Percentiles rank a stretch among this genome's conserved stretches.
Evolutionary conservation across 176 grass and related monocot species (phyloP).

Genomic region (Aegilops tauschii): DNA sequence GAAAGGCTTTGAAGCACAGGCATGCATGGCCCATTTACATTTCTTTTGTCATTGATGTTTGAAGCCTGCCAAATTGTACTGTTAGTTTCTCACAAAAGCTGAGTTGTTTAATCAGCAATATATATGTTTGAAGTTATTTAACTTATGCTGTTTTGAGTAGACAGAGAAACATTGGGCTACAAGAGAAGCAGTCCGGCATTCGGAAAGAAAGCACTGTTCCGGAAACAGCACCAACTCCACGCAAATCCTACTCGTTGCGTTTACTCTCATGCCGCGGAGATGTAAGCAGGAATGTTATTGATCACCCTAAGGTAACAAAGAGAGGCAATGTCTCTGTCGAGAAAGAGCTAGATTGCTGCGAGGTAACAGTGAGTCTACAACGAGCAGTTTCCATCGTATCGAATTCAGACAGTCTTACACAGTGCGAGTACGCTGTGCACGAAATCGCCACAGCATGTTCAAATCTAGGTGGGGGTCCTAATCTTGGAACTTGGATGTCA

Average conservation of each 20-base stretch:
- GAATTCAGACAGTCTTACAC: slow-evolving; percentile 63
- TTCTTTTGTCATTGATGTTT: not conserved
- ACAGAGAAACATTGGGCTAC: slow-evolving; percentile 86
- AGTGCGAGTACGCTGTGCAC: slow-evolving; percentile 68
- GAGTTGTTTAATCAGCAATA: not conserved
- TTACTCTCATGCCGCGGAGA: slow-evolving; percentile 75
- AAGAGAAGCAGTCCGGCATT: slow-evolving; percentile 38
- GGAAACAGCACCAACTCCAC: slow-evolving; percentile 36
- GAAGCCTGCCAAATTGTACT: slow-evolving; percentile 9
- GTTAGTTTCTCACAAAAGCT: not conserved
- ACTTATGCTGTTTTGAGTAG: slow-evolving; percentile 86
- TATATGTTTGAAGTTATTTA: slow-evolving; percentile 30
- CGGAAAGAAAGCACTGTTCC: slow-evolving; percentile 32
- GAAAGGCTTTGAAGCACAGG: not conserved
- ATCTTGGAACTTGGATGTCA: slow-evolving; percentile 51
- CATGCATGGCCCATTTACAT: not conserved
- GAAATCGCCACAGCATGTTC: slow-evolving; percentile 70
- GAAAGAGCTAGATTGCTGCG: slow-evolving; percentile 39
- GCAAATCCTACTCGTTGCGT: slow-evolving; percentile 76
- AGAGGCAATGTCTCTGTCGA: slow-evolving; percentile 47
- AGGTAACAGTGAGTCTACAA: slow-evolving; percentile 55
- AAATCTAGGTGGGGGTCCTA: slow-evolving; percentile 44
- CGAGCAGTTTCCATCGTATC: slow-evolving; percentile 71
- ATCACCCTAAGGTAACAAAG: slow-evolving; percentile 55
- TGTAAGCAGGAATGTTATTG: slow-evolving; percentile 65